phyloP scores from a whole-genome alignment of 176 grass and related monocot genomes.

The Eragrostis nindensis region DNA sequence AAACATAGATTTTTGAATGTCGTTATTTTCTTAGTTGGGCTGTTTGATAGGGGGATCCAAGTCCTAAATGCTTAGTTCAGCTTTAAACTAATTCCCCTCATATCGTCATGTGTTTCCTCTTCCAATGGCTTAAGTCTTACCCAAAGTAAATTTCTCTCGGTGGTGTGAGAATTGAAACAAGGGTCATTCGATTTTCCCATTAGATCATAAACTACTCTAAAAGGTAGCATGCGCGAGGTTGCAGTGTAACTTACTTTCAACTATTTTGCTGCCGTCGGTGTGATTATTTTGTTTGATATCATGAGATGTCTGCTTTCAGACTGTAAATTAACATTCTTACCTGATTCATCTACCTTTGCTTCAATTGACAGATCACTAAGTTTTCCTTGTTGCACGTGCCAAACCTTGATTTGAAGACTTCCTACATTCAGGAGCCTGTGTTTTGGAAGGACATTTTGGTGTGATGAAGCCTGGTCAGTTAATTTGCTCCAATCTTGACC shows the following conservation, averaged over 20 bases:
- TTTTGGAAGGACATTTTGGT: constrained; percentile 18
- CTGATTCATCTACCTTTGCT: constrained; percentile 25
- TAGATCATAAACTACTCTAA: neutral
- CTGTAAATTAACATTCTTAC: constrained; percentile 14
- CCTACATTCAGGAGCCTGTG: constrained; percentile 17
- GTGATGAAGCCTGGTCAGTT: constrained; percentile 79
- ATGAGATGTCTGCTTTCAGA: constrained; percentile 4
- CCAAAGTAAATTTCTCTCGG: neutral
- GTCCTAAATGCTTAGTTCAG: neutral
- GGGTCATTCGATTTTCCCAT: neutral
- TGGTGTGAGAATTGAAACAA: neutral
- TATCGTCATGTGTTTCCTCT: neutral
- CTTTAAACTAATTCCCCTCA: neutral
- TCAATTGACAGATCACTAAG: constrained; percentile 37
- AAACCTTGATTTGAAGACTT: constrained; percentile 27
- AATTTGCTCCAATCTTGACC: constrained; percentile 56
- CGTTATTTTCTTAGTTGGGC: neutral
- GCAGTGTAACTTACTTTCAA: neutral
- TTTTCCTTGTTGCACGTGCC: constrained; percentile 33
- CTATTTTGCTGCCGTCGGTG: neutral
- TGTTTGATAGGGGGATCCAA: neutral
- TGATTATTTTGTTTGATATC: neutral
- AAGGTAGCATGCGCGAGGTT: neutral
- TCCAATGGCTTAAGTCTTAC: neutral
- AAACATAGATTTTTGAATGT: neutral